Conservation (phyloP, 2,329 filamentous ascomycete genomes). For the Albophoma yamanashiensis region DNA sequence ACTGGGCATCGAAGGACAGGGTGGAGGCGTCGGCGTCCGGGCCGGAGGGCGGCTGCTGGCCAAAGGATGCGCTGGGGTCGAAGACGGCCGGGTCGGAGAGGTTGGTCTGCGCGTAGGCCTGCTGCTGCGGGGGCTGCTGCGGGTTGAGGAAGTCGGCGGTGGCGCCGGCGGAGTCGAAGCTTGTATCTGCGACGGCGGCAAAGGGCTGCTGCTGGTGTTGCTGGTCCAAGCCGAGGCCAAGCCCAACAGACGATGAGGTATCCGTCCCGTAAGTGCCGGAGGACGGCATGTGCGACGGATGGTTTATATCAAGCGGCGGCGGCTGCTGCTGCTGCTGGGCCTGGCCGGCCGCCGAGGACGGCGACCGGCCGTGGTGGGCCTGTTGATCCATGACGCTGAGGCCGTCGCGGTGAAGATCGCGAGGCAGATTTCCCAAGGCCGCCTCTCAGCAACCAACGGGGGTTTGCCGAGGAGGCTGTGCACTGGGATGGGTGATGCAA, state of each 20-base stretch:
- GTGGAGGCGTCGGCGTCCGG: conserved; percentile 24
- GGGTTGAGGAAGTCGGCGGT: conserved; percentile 38
- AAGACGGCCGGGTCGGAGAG: conserved; percentile 26
- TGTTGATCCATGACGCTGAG: conserved; percentile 30
- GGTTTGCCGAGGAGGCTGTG: conserved; percentile 12
- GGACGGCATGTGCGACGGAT: conserved; percentile 50
- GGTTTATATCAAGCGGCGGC: conserved; percentile 55
- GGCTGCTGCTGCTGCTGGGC: conserved; percentile 36
- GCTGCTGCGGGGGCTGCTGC: conserved; percentile 28
- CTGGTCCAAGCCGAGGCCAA: conserved; percentile 49
- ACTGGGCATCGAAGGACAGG: conserved; percentile 29
- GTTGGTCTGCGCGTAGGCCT: conserved; percentile 16
- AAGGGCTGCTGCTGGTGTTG: conserved; percentile 25
- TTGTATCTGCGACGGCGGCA: conserved; percentile 14
- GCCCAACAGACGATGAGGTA: conserved; percentile 33
- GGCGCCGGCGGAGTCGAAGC: conserved; percentile 33
- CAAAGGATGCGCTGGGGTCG: conserved; percentile 31
- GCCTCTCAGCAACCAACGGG: conserved; percentile 32
- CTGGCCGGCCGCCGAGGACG: conserved; percentile 33
- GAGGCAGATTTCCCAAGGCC: conserved; percentile 35
- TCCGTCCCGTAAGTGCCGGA: conserved; percentile 42
- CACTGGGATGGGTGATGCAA: conserved; percentile 11
- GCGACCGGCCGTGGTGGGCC: conserved; percentile 41
- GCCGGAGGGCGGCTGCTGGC: conserved; percentile 26
- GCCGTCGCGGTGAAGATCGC: conserved; percentile 8